Conservation (phyloP, 768 basidiomycete genomes). For the Hydnum rufescens region DNA sequence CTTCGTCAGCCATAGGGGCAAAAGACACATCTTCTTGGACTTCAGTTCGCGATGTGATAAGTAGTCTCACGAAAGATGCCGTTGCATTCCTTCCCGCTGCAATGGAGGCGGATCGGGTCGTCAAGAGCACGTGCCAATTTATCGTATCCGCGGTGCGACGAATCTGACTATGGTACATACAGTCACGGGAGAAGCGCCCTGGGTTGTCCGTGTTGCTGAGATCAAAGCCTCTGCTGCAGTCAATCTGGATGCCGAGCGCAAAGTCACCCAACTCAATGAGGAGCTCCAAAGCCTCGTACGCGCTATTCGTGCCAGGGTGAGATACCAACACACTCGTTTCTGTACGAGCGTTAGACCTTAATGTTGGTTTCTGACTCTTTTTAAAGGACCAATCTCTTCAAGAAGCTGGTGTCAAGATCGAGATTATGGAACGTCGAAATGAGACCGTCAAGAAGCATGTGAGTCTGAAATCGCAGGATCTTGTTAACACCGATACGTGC, state of each 20-base stretch:
- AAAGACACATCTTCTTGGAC: constrained; percentile 22
- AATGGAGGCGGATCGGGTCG: constrained; percentile 53
- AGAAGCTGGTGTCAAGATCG: constrained; percentile 79
- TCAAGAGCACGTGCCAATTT: constrained; percentile 43
- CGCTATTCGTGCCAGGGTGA: constrained; percentile 38
- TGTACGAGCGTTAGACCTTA: not conserved
- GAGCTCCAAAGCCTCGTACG: constrained; percentile 78
- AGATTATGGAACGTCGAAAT: constrained; percentile 83
- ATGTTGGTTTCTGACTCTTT: no score
- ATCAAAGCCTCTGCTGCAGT: constrained; percentile 66
- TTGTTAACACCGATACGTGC: not conserved
- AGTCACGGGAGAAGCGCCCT: constrained; percentile 67
- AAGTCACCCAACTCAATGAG: constrained; percentile 67
- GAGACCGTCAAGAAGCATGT: constrained; percentile 75
- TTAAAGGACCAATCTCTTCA: constrained; percentile 75
- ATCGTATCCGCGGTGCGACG: constrained; percentile 1
- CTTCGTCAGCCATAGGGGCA: not conserved
- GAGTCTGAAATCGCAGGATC: constrained; percentile 3
- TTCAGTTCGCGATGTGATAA: constrained; percentile 46
- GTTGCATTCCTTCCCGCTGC: constrained; percentile 48
- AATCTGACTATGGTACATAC: not conserved
- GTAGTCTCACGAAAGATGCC: constrained; percentile 50
- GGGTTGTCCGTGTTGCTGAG: constrained; percentile 63
- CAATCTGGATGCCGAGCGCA: constrained; percentile 84
- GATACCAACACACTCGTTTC: not conserved